These are phyloP conservation scores for Mycena galericulata DNA, from an alignment of 768 basidiomycete species.

Conservation along the genomic window DNA sequence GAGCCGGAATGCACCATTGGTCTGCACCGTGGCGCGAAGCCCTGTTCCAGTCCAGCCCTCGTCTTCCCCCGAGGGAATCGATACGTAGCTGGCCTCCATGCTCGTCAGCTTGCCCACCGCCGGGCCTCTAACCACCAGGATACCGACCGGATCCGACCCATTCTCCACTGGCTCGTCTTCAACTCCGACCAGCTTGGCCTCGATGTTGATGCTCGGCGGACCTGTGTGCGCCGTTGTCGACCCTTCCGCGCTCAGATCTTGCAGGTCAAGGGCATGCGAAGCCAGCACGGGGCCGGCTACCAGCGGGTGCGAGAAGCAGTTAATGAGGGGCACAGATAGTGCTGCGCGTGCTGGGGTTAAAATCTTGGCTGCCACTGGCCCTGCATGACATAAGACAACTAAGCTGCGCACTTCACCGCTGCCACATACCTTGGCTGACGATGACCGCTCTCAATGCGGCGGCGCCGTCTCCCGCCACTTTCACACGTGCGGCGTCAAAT, in stretches of 20 bases:
- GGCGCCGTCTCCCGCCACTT: slow-evolving; percentile 70
- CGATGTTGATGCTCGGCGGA: slow-evolving; percentile 87
- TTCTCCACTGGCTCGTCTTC: slow-evolving; percentile 73
- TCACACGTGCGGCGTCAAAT: slow-evolving; percentile 74
- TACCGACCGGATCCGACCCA: slow-evolving; percentile 73
- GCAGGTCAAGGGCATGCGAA: slow-evolving; percentile 87
- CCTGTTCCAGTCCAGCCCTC: slow-evolving; percentile 63
- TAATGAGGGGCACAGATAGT: slow-evolving; percentile 82
- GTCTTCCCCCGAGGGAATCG: slow-evolving; percentile 46
- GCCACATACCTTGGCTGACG: slow-evolving; percentile 74
- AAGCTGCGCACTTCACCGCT: not conserved
- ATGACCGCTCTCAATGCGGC: slow-evolving; percentile 75
- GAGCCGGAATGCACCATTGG: slow-evolving; percentile 76
- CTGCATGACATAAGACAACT: slow-evolving; percentile 47
- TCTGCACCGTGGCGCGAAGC: slow-evolving; percentile 61
- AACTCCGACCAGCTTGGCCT: slow-evolving; percentile 80
- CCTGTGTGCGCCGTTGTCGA: slow-evolving; percentile 66
- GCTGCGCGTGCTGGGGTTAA: slow-evolving; percentile 78
- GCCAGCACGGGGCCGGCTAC: slow-evolving; percentile 85
- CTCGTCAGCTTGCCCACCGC: slow-evolving; percentile 58
- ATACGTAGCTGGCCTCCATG: slow-evolving; percentile 53
- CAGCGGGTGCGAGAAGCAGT: slow-evolving; percentile 68
- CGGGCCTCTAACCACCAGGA: slow-evolving; percentile 28
- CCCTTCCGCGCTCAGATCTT: slow-evolving; percentile 61
- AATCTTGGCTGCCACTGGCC: slow-evolving; percentile 58